phyloP scores from a whole-genome alignment of 2,329 filamentous ascomycete species.

The Xylaria digitata region DNA sequence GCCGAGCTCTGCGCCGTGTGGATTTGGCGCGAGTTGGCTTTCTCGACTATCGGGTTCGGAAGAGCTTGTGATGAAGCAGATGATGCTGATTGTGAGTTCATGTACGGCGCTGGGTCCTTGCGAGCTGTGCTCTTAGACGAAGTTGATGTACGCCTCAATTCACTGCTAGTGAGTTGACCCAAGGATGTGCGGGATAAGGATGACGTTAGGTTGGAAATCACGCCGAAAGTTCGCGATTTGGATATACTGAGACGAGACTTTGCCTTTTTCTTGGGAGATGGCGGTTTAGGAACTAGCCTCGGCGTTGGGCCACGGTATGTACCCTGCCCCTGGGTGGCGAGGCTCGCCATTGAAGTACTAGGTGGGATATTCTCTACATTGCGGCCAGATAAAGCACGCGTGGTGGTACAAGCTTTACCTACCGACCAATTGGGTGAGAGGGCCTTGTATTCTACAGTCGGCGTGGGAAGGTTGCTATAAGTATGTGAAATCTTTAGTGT shows the following conservation, averaged over 20 bases:
- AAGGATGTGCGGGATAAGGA: conserved; percentile 55
- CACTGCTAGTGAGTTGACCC: conserved; percentile 53
- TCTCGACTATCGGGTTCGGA: background rate
- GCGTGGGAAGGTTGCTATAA: conserved; percentile 39
- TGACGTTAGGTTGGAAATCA: conserved; percentile 59
- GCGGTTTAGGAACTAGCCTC: conserved; percentile 12
- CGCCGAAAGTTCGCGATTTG: conserved; percentile 59
- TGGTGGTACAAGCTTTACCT: conserved; percentile 35
- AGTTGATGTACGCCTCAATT: conserved; percentile 57
- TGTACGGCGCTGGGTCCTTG: conserved; percentile 20
- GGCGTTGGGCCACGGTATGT: conserved; percentile 33
- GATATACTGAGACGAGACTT: conserved; percentile 50
- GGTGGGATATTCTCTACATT: conserved; percentile 47
- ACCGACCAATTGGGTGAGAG: conserved; percentile 30
- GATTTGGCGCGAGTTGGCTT: conserved; percentile 49
- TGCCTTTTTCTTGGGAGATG: conserved; percentile 27
- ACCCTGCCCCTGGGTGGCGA: conserved; percentile 37
- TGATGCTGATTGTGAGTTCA: conserved; percentile 14
- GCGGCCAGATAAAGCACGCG: conserved; percentile 18
- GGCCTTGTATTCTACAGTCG: conserved; percentile 20
- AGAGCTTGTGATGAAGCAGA: conserved; percentile 32
- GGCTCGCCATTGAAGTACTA: conserved; percentile 18
- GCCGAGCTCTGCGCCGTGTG: conserved; percentile 58
- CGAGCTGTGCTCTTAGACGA: conserved; percentile 36
- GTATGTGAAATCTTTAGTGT: conserved; percentile 38